phyloP scores from a whole-genome alignment of 2,329 filamentous ascomycete genomes.

The Aspergillus persii region DNA sequence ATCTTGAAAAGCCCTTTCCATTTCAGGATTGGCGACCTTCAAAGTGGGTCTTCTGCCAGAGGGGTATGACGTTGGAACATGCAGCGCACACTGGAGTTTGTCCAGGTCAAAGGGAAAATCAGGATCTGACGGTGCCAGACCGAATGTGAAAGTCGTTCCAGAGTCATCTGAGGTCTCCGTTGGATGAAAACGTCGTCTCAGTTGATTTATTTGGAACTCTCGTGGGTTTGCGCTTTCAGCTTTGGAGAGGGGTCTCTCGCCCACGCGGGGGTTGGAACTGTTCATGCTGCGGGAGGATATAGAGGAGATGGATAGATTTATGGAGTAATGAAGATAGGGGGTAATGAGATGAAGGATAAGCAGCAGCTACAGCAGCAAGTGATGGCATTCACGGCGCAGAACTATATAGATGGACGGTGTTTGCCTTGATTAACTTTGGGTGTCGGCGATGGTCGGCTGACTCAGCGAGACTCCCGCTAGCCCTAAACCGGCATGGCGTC shows the following conservation, averaged over 20 bases:
- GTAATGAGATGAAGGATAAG: not conserved
- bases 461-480: not conserved
- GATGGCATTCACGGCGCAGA: not conserved
- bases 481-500: not conserved
- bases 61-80: slow-evolving; percentile 65
- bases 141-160: slow-evolving; percentile 61
- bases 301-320: not conserved
- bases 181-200: slow-evolving; percentile 64
- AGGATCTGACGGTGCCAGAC: slow-evolving; percentile 70
- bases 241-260: slow-evolving; percentile 64
- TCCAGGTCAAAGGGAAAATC: slow-evolving; percentile 79
- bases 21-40: slow-evolving; percentile 65
- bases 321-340: not conserved
- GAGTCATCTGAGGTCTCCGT: slow-evolving; percentile 48
- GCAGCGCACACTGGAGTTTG: slow-evolving; percentile 65
- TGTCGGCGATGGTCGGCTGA: not conserved
- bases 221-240: slow-evolving; percentile 66
- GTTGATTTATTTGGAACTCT: slow-evolving; percentile 71
- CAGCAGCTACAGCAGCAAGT: not conserved
- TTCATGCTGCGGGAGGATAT: slow-evolving; percentile 23
- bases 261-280: slow-evolving; percentile 35
- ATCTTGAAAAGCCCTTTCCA: slow-evolving; percentile 68
- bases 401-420: not conserved
- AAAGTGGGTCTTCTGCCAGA: slow-evolving; percentile 54
- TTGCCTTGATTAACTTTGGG: not conserved